These are phyloP conservation scores for Strobilomyces confusus DNA, from an alignment of 768 basidiomycete species.

Conservation along the genomic window DNA sequence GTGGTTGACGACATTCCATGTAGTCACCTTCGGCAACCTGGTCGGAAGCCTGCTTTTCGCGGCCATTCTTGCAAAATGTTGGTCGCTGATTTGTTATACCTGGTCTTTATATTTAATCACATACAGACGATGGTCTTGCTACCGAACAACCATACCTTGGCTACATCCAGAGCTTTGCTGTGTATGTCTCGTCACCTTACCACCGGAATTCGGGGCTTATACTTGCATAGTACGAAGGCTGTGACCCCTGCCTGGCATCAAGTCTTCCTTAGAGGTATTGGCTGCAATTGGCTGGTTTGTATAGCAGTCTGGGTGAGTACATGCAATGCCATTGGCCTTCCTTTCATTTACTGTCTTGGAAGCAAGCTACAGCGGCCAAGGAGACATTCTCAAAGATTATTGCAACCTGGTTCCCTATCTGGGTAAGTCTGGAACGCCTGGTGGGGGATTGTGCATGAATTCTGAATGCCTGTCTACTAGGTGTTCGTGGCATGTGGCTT, in stretches of 20 bases:
- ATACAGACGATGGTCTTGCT: conserved; percentile 55
- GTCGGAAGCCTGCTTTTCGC: conserved; percentile 68
- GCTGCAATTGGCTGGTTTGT: conserved; percentile 74
- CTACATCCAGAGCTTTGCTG: conserved; percentile 50
- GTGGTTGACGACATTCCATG: conserved; percentile 3
- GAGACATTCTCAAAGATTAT: conserved; percentile 71
- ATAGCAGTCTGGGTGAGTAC: conserved; percentile 65
- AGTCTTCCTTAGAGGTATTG: conserved; percentile 70
- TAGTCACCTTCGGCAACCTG: conserved; percentile 69
- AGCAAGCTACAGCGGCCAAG: conserved; percentile 68
- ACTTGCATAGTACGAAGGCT: conserved; percentile 50
- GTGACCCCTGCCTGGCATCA: conserved; percentile 65
- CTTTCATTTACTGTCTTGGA: conserved; percentile 5
- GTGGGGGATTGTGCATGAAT: not conserved
- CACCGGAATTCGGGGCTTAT: conserved; percentile 1
- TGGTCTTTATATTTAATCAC: not conserved
- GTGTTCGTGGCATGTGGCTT: conserved; percentile 68
- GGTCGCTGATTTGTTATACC: conserved; percentile 16
- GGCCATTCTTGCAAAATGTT: conserved; percentile 62
- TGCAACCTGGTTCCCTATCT: conserved; percentile 71
- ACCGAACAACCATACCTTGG: conserved; percentile 53
- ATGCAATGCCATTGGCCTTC: not conserved
- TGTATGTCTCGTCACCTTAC: conserved; percentile 40
- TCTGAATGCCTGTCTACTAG: conserved; percentile 27
- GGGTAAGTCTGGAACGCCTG: conserved; percentile 41